phyloP scores from a whole-genome alignment of 345 rosid species.

The Acer yangbiense region DNA sequence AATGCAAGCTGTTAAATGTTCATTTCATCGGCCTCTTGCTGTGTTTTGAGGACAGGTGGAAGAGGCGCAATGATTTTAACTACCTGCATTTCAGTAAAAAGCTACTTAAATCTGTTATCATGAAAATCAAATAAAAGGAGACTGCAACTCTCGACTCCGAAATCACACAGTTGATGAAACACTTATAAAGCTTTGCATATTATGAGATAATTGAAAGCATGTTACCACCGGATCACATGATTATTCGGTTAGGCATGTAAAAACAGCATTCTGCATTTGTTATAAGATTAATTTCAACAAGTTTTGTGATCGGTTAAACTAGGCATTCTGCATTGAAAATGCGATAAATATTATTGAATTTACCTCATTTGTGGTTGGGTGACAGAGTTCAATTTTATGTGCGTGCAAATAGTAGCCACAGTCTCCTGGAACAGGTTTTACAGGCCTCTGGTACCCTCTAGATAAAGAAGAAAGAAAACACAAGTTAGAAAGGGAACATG shows the following conservation, averaged over 20 bases:
- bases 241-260: neutral
- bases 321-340: neutral
- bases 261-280: neutral
- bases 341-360: no score
- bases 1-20: neutral
- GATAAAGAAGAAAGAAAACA: slow-evolving; percentile 1
- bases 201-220: neutral
- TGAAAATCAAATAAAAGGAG: neutral
- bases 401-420: slow-evolving; percentile 90
- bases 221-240: no score
- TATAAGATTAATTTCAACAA: neutral
- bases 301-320: neutral
- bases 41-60: slow-evolving; percentile 51
- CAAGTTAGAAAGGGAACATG: neutral
- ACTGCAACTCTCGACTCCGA: neutral
- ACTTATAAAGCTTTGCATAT: neutral
- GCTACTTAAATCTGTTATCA: neutral
- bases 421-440: slow-evolving; percentile 80
- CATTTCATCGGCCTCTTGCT: slow-evolving; percentile 31
- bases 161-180: neutral
- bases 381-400: slow-evolving; percentile 57
- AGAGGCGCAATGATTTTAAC: slow-evolving; percentile 57
- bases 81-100: slow-evolving; percentile 37
- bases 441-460: slow-evolving; percentile 76
- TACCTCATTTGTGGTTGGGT: slow-evolving; percentile 66